These are phyloP conservation scores for Alnus glutinosa DNA, from an alignment of 306 rosid species.

Conservation along the genomic window DNA sequence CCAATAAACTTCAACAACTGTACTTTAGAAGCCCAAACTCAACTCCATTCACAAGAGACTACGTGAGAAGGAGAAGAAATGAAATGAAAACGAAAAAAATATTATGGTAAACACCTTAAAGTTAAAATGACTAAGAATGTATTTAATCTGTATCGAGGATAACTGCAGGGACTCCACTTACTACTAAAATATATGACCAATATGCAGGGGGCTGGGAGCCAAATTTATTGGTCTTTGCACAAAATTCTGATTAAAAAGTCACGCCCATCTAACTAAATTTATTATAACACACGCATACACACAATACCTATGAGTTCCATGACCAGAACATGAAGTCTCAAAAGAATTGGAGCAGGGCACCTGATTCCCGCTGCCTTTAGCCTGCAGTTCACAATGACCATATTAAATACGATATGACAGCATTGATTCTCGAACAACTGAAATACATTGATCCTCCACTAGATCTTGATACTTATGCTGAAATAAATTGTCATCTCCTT, in stretches of 20 bases:
- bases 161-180: slow-evolving; percentile 5
- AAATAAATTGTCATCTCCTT: neutral
- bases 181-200: slow-evolving; percentile 5
- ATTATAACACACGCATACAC: slow-evolving; percentile 10
- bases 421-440: neutral
- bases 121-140: neutral
- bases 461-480: neutral
- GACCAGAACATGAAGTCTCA: slow-evolving; percentile 75
- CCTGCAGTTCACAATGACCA: slow-evolving; percentile 47
- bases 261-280: neutral
- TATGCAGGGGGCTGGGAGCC: neutral
- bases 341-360: slow-evolving; percentile 64
- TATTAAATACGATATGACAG: neutral
- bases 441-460: neutral
- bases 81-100: slow-evolving; percentile 7
- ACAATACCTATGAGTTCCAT: slow-evolving; percentile 90
- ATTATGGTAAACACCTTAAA: neutral
- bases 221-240: neutral
- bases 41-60: neutral
- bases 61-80: slow-evolving; percentile 2
- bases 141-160: slow-evolving; percentile 4
- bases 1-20: slow-evolving; percentile 21
- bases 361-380: slow-evolving; percentile 80
- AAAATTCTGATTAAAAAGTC: neutral
- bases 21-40: slow-evolving; percentile 16